These are phyloP conservation scores for Pseudocercospora crystallina DNA, from an alignment of 2,329 filamentous ascomycete genomes.

Conservation along the genomic window DNA sequence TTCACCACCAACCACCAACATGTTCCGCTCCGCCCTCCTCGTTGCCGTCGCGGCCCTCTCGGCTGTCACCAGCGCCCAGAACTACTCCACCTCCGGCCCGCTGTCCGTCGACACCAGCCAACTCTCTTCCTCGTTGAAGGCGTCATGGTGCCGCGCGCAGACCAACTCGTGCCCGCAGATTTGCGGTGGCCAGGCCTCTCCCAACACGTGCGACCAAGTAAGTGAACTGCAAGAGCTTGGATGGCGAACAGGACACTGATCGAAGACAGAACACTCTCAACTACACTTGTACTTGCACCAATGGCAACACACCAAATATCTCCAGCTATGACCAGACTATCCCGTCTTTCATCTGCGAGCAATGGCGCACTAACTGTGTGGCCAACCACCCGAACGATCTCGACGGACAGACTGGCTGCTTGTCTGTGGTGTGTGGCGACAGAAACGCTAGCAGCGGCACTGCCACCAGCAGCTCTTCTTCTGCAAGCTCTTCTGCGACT, in stretches of 20 bases:
- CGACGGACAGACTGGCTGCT: constrained; percentile 47
- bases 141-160: constrained; percentile 60
- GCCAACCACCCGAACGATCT: constrained; percentile 40
- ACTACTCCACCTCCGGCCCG: constrained; percentile 38
- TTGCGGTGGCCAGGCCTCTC: constrained; percentile 51
- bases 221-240: constrained; percentile 29
- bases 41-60: constrained; percentile 49
- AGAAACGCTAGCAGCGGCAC: constrained; percentile 44
- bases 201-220: constrained; percentile 60
- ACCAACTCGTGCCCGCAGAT: constrained; percentile 60
- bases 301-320: constrained; percentile 57
- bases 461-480: constrained; percentile 32
- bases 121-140: constrained; percentile 39
- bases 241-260: constrained; percentile 23
- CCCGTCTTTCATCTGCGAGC: constrained; percentile 60
- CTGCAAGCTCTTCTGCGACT: constrained; percentile 28
- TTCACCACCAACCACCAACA: constrained; percentile 31
- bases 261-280: constrained; percentile 43
- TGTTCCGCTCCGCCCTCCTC: constrained; percentile 51
- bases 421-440: constrained; percentile 53
- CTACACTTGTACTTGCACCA: constrained; percentile 59
- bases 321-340: constrained; percentile 58
- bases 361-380: constrained; percentile 48
- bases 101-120: constrained; percentile 44
- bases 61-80: constrained; percentile 47